Percentiles rank a stretch among this genome's conserved stretches.
Evolutionary conservation across 2,329 filamentous ascomycete species (phyloP).

Genomic region (Calonectria multiphialidica): DNA sequence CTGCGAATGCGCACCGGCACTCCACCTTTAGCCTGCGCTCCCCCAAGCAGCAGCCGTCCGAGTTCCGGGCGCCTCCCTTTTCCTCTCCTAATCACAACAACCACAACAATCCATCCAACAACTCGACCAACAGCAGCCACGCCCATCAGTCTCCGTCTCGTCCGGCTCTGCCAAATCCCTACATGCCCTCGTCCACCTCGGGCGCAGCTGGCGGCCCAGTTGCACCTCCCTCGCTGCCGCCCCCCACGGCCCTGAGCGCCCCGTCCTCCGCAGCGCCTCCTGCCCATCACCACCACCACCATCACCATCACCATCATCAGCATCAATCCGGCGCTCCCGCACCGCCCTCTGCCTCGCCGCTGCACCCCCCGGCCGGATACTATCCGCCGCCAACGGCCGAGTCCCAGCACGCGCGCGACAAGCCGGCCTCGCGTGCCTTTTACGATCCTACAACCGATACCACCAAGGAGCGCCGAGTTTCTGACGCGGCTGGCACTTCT

Average conservation of each 20-base stretch:
- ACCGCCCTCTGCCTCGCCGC: slow-evolving; percentile 53
- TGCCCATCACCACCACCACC: slow-evolving; percentile 33
- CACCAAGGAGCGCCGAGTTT: slow-evolving; percentile 59
- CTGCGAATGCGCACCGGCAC: slow-evolving; percentile 52
- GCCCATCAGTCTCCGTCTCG: slow-evolving; percentile 48
- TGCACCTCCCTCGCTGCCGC: slow-evolving; percentile 47
- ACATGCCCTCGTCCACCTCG: slow-evolving; percentile 52
- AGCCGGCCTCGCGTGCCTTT: slow-evolving; percentile 58
- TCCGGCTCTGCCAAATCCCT: slow-evolving; percentile 48
- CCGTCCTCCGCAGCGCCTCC: slow-evolving; percentile 33
- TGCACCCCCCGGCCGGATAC: slow-evolving; percentile 58
- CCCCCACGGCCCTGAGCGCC: slow-evolving; percentile 41
- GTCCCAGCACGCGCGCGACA: slow-evolving; percentile 52
- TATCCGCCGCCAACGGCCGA: slow-evolving; percentile 50
- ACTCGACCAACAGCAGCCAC: slow-evolving; percentile 45
- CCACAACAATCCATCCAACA: slow-evolving; percentile 39
- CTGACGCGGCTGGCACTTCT: slow-evolving; percentile 49
- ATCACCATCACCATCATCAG: slow-evolving; percentile 42
- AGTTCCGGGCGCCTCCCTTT: slow-evolving; percentile 52
- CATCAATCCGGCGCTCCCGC: slow-evolving; percentile 40
- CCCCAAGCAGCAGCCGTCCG: slow-evolving; percentile 55
- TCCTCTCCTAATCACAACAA: slow-evolving; percentile 45
- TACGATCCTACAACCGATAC: slow-evolving; percentile 68
- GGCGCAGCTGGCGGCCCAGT: slow-evolving; percentile 46
- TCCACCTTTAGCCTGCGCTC: slow-evolving; percentile 63